Evolutionary conservation across 805 yeast genomes (phyloP).

Genomic region (Barnettozyma populi): DNA sequence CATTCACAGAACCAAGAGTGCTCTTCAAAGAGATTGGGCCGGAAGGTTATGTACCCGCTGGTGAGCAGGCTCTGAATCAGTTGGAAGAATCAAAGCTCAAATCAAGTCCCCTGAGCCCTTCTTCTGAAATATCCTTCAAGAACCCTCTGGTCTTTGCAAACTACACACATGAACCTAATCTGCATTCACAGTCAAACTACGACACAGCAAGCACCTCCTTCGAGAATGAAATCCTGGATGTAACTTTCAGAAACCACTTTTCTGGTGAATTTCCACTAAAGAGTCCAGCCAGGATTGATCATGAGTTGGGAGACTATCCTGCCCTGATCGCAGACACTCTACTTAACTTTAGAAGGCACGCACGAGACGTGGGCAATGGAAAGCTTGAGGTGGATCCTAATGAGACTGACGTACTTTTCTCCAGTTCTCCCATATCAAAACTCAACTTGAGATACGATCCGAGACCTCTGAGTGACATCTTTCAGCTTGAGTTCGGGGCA

Average conservation of each 20-base stretch:
- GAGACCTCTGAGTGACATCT: constrained; percentile 14
- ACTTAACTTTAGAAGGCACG: not conserved
- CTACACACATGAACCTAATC: constrained; percentile 3
- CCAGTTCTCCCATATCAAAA: constrained; percentile 16
- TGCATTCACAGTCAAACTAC: not conserved
- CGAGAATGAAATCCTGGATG: constrained; percentile 7
- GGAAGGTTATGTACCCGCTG: not conserved
- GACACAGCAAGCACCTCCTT: not conserved
- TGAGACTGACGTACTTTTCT: constrained; percentile 1
- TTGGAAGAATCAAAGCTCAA: not conserved
- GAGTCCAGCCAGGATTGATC: not conserved
- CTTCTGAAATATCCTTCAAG: constrained; percentile 1
- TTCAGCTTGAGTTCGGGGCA: constrained; percentile 6
- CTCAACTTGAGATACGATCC: constrained; percentile 18
- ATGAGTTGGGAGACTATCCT: not conserved
- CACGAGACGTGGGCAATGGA: not conserved
- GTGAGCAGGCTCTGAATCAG: not conserved
- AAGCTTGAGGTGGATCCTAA: not conserved
- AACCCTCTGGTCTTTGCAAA: not conserved
- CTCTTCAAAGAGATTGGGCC: not conserved
- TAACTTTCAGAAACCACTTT: not conserved
- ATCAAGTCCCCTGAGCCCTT: not conserved
- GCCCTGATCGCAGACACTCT: not conserved
- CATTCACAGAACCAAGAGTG: constrained; percentile 1
- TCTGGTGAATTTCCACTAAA: not conserved